Conservation (phyloP, 345 rosid species). For the Hypericum perforatum region DNA sequence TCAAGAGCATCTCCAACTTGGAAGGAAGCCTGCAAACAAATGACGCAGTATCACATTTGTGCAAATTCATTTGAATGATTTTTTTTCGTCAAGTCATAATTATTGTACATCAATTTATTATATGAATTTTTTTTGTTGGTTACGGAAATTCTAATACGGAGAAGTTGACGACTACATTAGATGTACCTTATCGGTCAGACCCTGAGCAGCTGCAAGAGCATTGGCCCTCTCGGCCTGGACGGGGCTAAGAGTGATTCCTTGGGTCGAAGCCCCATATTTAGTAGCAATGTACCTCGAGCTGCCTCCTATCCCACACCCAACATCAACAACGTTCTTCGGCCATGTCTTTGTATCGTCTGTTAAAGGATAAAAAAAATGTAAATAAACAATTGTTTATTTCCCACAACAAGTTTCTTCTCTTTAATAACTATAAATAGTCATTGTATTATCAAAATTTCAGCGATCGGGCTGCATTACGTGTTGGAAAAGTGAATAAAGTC, state of each 20-base stretch:
- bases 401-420: background rate
- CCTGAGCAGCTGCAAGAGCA: conserved; percentile 57
- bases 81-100: no score
- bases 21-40: conserved; percentile 48
- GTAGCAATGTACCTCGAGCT: conserved; percentile 72
- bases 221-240: conserved; percentile 73
- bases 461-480: no score
- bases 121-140: no score
- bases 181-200: conserved; percentile 45
- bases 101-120: no score
- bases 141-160: no score
- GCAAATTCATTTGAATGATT: no score
- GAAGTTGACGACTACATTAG: no score
- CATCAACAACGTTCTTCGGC: conserved; percentile 72
- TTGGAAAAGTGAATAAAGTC: no score
- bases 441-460: no score
- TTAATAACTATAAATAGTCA: no score
- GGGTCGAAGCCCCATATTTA: conserved; percentile 57
- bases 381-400: no score
- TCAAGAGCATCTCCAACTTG: conserved; percentile 86
- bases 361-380: background rate
- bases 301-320: conserved; percentile 96
- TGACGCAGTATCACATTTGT: no score
- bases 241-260: conserved; percentile 83
- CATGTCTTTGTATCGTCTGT: conserved; percentile 25